Base-by-base conservation (phyloP, 441 rosid species). In the Arabidopsis hybrid region DNA sequence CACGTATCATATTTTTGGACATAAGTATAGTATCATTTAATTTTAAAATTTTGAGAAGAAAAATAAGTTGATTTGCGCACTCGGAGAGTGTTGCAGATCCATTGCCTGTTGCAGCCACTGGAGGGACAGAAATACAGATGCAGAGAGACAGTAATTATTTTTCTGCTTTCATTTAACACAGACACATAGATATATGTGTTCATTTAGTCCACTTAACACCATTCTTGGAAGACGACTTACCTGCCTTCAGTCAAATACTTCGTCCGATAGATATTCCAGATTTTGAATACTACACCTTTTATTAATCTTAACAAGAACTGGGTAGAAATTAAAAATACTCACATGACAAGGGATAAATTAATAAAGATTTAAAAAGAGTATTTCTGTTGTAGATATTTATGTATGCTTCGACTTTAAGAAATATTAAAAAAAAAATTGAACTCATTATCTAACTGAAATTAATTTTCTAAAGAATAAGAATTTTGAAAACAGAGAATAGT, bases 71-170 rank as follows among this genome's bases (percentile, higher is more conserved):
- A 58, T 31, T 58, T 66, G 72, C 72, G 72, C 67, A 74, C 78
- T 74, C 72, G 47, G 78, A 74, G 78, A 60, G 78, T 60, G 72
- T 50, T 74, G 63, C 78, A 67, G 71, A 59, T 67, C 39, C 68
- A 51, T 66, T 67, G 73, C 56, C 53, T 40, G 68, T 42, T 52
- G 62, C 57, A 34, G 72, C 16, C 12, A 29, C 72, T 65, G 53
- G 52, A 74, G 63, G 49, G 73, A 21, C 78, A 67, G 57, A 34
- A 34, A 60, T 60, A 50, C 78, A 67, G 73, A 42, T 51, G 11
- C 73, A 60, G 68, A 14, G 34, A 12, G 26, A 12, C 56, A 51
- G 56, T 62, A 45, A 56, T 53, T 53, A 69, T 68, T 60, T 73
- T 60, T 21, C 69, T 68, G 58, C 29, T 29, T 34, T 67, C 4